Conservation (phyloP, 2,329 filamentous ascomycete species). For the Stagonosporopsis tanaceti region DNA sequence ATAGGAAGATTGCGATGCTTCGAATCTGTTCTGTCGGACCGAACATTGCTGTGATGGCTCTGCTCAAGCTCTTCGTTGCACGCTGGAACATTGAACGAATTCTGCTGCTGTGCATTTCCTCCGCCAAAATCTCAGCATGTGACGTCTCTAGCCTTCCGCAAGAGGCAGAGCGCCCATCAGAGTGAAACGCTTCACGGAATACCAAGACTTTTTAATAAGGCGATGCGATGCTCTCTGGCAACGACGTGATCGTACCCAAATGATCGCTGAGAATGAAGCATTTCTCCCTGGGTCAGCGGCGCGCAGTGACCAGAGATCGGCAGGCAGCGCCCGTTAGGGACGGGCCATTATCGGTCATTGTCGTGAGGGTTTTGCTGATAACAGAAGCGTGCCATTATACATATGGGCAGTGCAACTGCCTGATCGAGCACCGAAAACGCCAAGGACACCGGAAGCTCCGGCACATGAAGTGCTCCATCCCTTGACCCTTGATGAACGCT, state of each 20-base stretch:
- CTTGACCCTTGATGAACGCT: not conserved
- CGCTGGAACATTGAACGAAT: not conserved
- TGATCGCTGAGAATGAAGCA: not conserved
- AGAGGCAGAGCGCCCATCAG: conserved; percentile 5
- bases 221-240: not conserved
- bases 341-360: conserved; percentile 1
- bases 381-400: not conserved
- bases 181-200: conserved; percentile 12
- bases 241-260: not conserved
- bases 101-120: not conserved
- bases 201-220: conserved; percentile 7
- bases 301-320: conserved; percentile 1
- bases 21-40: conserved; percentile 1
- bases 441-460: conserved; percentile 2
- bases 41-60: not conserved
- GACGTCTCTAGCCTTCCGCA: conserved; percentile 8
- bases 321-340: not conserved
- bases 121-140: not conserved
- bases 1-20: conserved; percentile 3
- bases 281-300: not conserved
- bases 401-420: not conserved
- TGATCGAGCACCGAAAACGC: conserved; percentile 1
- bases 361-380: not conserved
- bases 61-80: not conserved
- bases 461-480: not conserved